Evolutionary conservation across 805 yeast genomes (phyloP).

Genomic region (Saturnispora quitensis): DNA sequence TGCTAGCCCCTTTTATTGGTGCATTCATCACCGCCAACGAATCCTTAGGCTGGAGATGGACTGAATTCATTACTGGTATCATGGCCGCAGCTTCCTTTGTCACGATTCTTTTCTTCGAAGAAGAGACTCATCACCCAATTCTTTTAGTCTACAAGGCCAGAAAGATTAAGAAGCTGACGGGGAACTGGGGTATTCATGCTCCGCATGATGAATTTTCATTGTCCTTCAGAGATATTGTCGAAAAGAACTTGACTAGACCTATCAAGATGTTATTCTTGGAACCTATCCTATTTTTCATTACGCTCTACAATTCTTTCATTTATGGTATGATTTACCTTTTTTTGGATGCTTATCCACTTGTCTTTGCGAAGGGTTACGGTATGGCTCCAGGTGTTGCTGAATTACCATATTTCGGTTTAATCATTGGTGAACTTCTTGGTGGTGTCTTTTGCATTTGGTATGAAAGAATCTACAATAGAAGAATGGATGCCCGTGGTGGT

Average conservation of each 20-base stretch:
- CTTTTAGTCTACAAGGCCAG: conserved; percentile 56
- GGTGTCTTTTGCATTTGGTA: conserved; percentile 41
- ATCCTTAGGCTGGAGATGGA: conserved; percentile 78
- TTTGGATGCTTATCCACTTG: conserved; percentile 67
- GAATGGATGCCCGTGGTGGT: conserved; percentile 44
- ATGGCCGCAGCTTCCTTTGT: conserved; percentile 35
- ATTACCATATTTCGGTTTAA: conserved; percentile 72
- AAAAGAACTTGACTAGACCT: conserved; percentile 61
- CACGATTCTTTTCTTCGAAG: conserved; percentile 35
- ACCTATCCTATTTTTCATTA: conserved; percentile 61
- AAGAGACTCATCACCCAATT: conserved; percentile 68
- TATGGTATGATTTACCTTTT: conserved; percentile 72
- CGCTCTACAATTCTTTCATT: conserved; percentile 67
- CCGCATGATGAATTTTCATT: conserved; percentile 60
- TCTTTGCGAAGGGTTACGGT: conserved; percentile 53
- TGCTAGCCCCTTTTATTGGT: conserved; percentile 73
- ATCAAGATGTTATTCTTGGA: conserved; percentile 55
- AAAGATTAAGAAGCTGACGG: conserved; percentile 53
- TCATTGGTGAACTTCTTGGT: conserved; percentile 59
- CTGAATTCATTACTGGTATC: conserved; percentile 61
- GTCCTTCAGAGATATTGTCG: conserved; percentile 47
- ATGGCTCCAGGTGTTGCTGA: conserved; percentile 58
- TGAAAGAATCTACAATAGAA: conserved; percentile 45
- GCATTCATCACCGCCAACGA: conserved; percentile 49
- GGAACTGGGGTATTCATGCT: conserved; percentile 78